Conservation (phyloP, 768 basidiomycete genomes). For the Rhizopogon vinicolor region DNA sequence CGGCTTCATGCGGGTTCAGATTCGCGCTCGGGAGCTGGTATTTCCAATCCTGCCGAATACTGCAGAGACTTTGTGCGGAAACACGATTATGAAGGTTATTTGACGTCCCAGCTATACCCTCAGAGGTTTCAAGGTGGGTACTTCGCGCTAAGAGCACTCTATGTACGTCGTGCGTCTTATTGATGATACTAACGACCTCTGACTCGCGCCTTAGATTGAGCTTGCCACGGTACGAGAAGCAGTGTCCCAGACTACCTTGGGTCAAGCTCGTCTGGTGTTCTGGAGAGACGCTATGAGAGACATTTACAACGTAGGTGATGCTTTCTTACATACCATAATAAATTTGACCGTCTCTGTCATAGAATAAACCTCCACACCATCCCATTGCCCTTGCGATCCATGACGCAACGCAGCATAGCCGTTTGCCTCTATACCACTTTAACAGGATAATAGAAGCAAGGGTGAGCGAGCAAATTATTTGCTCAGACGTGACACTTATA, state of each 20-base stretch:
- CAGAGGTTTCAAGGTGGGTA: conserved; percentile 57
- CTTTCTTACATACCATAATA: neutral
- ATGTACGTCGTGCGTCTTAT: conserved; percentile 45
- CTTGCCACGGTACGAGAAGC: conserved; percentile 72
- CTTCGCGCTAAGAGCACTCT: conserved; percentile 79
- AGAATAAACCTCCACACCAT: conserved; percentile 76
- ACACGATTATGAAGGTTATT: conserved; percentile 79
- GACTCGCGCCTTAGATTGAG: conserved; percentile 51
- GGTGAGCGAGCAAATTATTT: conserved; percentile 36
- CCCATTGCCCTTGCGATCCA: conserved; percentile 75
- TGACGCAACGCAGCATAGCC: conserved; percentile 43
- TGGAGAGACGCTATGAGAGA: conserved; percentile 79
- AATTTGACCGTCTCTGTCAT: conserved; percentile 16
- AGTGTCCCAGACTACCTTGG: conserved; percentile 68
- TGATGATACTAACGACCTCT: conserved; percentile 1
- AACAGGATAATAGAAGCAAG: conserved; percentile 83
- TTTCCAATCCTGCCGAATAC: conserved; percentile 48
- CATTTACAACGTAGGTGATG: conserved; percentile 53
- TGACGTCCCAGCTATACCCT: conserved; percentile 72
- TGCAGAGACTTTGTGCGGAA: conserved; percentile 70
- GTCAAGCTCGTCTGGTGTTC: conserved; percentile 84
- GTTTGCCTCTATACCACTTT: conserved; percentile 69
- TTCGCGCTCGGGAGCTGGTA: conserved; percentile 11
- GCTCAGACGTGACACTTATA: conserved; percentile 10
- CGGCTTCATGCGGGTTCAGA: conserved; percentile 9